Percentiles rank a stretch among this genome's conserved stretches.
Conservation (phyloP, 2,329 filamentous ascomycete species). For the Knufia fluminis region DNA sequence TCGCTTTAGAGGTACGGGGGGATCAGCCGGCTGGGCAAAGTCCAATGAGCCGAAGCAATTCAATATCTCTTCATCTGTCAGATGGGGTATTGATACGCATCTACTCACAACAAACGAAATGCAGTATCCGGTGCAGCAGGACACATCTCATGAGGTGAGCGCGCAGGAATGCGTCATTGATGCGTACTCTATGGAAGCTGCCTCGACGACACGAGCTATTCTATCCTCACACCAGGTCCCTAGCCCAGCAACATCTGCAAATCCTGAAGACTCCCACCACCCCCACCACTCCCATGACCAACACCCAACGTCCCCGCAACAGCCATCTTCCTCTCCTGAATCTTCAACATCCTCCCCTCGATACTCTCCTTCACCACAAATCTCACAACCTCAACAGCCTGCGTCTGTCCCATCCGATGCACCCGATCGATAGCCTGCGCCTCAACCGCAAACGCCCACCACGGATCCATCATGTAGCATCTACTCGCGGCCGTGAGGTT, state of each 20-base stretch:
- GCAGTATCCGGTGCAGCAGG: too few relatives aligned
- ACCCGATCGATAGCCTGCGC: slow-evolving; percentile 96
- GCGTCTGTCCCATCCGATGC: slow-evolving; percentile 88
- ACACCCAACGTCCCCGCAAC: slow-evolving; percentile 92
- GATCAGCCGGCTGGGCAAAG: too few relatives aligned
- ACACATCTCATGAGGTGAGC: too few relatives aligned
- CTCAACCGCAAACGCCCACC: slow-evolving; percentile 97
- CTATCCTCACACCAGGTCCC: too few relatives aligned
- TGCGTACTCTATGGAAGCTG: too few relatives aligned
- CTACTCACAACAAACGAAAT: too few relatives aligned
- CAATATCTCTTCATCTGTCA: too few relatives aligned
- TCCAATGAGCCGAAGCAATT: too few relatives aligned
- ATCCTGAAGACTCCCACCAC: slow-evolving; percentile 83
- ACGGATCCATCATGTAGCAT: slow-evolving; percentile 99
- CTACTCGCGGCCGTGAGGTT: slow-evolving; percentile 82
- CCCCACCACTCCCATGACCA: slow-evolving; percentile 78
- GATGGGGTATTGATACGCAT: too few relatives aligned
- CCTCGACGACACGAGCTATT: too few relatives aligned
- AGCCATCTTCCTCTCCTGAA: slow-evolving; percentile 81
- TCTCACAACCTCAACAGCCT: slow-evolving; percentile 73
- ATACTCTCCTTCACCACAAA: slow-evolving; percentile 89
- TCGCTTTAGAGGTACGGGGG: too few relatives aligned
- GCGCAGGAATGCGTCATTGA: too few relatives aligned
- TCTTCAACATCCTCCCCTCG: slow-evolving; percentile 84
- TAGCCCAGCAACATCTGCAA: slow-evolving; percentile 77